phyloP scores from a whole-genome alignment of 495 filamentous ascomycete genomes.

The Lophium mytilinum region DNA sequence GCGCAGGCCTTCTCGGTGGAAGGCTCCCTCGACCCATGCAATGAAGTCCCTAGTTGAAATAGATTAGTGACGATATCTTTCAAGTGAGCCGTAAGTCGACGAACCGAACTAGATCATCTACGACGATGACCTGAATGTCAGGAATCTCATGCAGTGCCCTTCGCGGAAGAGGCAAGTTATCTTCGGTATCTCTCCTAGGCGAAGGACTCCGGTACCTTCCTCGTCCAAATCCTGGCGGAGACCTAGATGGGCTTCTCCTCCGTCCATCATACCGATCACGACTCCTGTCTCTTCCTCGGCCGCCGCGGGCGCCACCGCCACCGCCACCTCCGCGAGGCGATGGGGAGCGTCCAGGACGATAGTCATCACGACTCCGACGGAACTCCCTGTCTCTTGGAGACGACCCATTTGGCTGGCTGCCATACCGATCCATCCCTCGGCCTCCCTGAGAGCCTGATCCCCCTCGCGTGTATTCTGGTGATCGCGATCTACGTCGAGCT shows the following conservation, averaged over 20 bases:
- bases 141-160: slow-evolving; percentile 71
- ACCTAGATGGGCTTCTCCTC: slow-evolving; percentile 40
- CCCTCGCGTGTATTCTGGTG: slow-evolving; percentile 58
- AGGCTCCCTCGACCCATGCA: slow-evolving; percentile 67
- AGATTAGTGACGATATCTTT: not conserved
- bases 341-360: slow-evolving; percentile 55
- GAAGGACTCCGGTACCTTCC: slow-evolving; percentile 61
- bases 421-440: slow-evolving; percentile 27
- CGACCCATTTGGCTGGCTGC: slow-evolving; percentile 14
- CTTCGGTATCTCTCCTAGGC: slow-evolving; percentile 50
- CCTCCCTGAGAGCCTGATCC: slow-evolving; percentile 21
- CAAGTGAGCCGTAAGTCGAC: slow-evolving; percentile 11
- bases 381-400: slow-evolving; percentile 25
- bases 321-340: slow-evolving; percentile 40
- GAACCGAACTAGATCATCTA: slow-evolving; percentile 68
- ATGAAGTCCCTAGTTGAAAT: slow-evolving; percentile 57
- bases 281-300: slow-evolving; percentile 15
- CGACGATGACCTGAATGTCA: slow-evolving; percentile 80
- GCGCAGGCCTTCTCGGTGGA: slow-evolving; percentile 59
- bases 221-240: slow-evolving; percentile 40
- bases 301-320: slow-evolving; percentile 33
- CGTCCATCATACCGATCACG: slow-evolving; percentile 47
- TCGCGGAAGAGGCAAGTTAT: slow-evolving; percentile 61
- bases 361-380: slow-evolving; percentile 44
- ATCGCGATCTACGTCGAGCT: slow-evolving; percentile 52